Evolutionary conservation across 495 filamentous ascomycete genomes (phyloP).

Genomic region (Annulohypoxylon stygium): DNA sequence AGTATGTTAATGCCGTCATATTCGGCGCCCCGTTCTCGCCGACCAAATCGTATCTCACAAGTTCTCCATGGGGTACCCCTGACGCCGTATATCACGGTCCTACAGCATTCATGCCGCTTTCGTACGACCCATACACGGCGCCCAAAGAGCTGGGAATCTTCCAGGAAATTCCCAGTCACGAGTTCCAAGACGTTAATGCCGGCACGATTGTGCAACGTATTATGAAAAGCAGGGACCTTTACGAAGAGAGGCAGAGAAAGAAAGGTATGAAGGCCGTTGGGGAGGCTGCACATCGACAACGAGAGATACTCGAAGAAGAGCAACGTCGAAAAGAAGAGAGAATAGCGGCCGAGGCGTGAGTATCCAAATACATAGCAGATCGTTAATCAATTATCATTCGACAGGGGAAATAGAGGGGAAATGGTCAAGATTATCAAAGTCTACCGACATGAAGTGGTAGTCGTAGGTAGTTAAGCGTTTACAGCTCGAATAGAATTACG

Average conservation of each 20-base stretch:
- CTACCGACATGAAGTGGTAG: not conserved
- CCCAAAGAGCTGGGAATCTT: conserved; percentile 85
- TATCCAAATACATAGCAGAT: not conserved
- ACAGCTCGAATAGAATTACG: conserved; percentile 2
- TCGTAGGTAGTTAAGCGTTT: not conserved
- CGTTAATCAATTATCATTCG: conserved; percentile 4
- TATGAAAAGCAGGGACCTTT: conserved; percentile 82
- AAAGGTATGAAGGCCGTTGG: conserved; percentile 86
- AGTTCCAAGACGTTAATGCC: conserved; percentile 89
- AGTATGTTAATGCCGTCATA: conserved; percentile 89
- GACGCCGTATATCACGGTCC: conserved; percentile 94
- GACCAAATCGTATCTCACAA: conserved; percentile 77
- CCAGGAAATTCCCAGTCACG: conserved; percentile 76
- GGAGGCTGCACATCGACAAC: conserved; percentile 70
- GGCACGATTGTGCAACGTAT: conserved; percentile 93
- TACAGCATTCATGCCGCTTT: conserved; percentile 88
- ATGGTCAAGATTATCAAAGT: not conserved
- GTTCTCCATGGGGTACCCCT: conserved; percentile 80
- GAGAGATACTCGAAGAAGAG: conserved; percentile 69
- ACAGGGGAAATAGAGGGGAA: not conserved
- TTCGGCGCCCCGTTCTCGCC: conserved; percentile 92
- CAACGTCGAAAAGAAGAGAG: conserved; percentile 58
- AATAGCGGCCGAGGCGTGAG: conserved; percentile 10
- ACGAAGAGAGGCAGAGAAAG: conserved; percentile 88
- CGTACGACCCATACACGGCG: conserved; percentile 85